These are phyloP conservation scores for Sclerotinia sclerotiorum DNA, from an alignment of 2,329 filamentous ascomycete genomes.

Conservation along the genomic window DNA sequence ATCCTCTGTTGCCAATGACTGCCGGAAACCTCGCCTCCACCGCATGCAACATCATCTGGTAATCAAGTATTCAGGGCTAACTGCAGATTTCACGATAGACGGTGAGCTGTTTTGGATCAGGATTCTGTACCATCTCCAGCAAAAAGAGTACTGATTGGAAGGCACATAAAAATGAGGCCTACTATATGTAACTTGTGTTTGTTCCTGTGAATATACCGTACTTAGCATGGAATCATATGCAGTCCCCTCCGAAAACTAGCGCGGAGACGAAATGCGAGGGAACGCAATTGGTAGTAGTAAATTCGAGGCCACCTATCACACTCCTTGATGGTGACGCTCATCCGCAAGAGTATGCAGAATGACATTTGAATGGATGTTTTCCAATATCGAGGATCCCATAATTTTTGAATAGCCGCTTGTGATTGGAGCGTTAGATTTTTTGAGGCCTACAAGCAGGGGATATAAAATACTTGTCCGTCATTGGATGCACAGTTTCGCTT, in stretches of 20 bases:
- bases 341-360: neutral
- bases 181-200: neutral
- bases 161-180: constrained; percentile 4
- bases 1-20: neutral
- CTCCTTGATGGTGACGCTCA: neutral
- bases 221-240: neutral
- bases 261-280: no score
- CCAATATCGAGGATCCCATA: neutral
- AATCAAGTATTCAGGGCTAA: neutral
- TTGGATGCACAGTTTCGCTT: constrained; percentile 13
- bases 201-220: neutral
- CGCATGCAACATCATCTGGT: neutral
- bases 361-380: neutral
- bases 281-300: neutral
- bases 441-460: constrained; percentile 11
- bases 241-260: neutral
- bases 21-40: neutral
- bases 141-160: neutral
- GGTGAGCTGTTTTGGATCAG: neutral
- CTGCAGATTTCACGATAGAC: neutral
- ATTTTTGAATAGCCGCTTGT: neutral
- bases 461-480: neutral
- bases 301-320: neutral
- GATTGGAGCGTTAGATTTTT: neutral
- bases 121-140: neutral